These are phyloP conservation scores for Coniosporium tulheliwenetii DNA, from an alignment of 2,329 filamentous ascomycete species.

Conservation along the genomic window DNA sequence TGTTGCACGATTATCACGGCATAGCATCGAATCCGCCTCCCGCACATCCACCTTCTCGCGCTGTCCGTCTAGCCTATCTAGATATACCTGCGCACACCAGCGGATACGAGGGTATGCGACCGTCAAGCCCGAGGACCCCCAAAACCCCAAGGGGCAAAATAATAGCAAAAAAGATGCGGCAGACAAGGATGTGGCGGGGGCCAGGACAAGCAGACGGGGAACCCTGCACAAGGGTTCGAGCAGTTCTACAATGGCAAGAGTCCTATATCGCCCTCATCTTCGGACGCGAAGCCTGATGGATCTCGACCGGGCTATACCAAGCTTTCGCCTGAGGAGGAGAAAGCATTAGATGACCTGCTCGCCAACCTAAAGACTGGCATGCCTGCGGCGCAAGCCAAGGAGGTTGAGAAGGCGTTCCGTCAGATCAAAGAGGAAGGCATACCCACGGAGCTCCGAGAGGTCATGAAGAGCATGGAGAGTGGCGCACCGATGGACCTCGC, in stretches of 20 bases:
- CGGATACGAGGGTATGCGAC: slow-evolving; percentile 27
- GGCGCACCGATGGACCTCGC: slow-evolving; percentile 33
- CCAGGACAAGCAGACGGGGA: slow-evolving; percentile 17
- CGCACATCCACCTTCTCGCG: slow-evolving; percentile 9
- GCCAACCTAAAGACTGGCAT: slow-evolving; percentile 39
- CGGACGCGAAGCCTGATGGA: slow-evolving; percentile 13
- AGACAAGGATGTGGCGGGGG: slow-evolving; percentile 11
- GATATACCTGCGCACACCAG: slow-evolving; percentile 27
- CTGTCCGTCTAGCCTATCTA: slow-evolving; percentile 19
- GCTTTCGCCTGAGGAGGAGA: slow-evolving; percentile 39
- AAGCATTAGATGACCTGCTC: slow-evolving; percentile 42
- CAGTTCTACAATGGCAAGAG: slow-evolving; percentile 27
- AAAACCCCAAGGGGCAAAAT: slow-evolving; percentile 20
- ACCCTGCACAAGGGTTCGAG: slow-evolving; percentile 26
- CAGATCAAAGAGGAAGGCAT: slow-evolving; percentile 53
- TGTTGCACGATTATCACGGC: neutral
- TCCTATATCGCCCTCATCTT: slow-evolving; percentile 18
- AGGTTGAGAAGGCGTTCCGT: slow-evolving; percentile 44
- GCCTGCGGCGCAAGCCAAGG: slow-evolving; percentile 44
- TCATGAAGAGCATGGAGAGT: slow-evolving; percentile 40
- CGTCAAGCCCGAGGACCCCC: slow-evolving; percentile 25
- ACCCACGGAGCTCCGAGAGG: slow-evolving; percentile 49
- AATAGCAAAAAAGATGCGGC: slow-evolving; percentile 9
- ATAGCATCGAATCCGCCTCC: neutral
- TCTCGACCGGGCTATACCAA: slow-evolving; percentile 17